These are phyloP conservation scores for Chenopodium quinoa DNA, from an alignment of 148 eudicot genomes.

Conservation along the genomic window DNA sequence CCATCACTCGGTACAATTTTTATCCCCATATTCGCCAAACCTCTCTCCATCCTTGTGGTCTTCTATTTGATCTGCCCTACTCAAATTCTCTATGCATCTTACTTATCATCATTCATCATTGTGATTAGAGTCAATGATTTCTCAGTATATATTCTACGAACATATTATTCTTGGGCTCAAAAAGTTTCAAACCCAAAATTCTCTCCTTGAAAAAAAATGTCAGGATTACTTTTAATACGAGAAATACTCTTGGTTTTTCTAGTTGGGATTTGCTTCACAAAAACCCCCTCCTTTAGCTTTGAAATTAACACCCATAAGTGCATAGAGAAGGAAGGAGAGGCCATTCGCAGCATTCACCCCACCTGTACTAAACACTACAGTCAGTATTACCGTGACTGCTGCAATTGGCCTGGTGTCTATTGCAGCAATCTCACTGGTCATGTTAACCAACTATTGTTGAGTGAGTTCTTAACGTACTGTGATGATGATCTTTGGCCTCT, in stretches of 20 bases:
- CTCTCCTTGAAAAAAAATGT: background rate
- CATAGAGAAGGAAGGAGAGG: background rate
- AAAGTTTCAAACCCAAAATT: too few relatives aligned
- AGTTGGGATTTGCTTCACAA: background rate
- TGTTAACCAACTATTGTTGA: conserved; percentile 1
- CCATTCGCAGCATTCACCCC: background rate
- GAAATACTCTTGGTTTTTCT: background rate
- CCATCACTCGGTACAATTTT: too few relatives aligned
- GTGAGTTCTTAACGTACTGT: background rate
- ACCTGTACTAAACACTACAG: background rate
- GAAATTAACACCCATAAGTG: background rate
- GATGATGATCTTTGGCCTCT: background rate
- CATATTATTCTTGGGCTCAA: background rate
- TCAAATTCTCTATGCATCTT: background rate
- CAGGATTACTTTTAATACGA: too few relatives aligned
- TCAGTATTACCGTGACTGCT: conserved; percentile 10
- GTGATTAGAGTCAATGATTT: background rate
- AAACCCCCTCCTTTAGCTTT: background rate
- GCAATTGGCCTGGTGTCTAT: conserved; percentile 21
- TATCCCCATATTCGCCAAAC: too few relatives aligned
- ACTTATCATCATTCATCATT: background rate
- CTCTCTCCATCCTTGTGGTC: too few relatives aligned
- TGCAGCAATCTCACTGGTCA: conserved; percentile 16
- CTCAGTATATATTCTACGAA: background rate
- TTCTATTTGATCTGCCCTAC: too few relatives aligned